These are phyloP conservation scores for Penicillium pancosmium DNA, from an alignment of 495 filamentous ascomycete genomes.

Conservation along the genomic window DNA sequence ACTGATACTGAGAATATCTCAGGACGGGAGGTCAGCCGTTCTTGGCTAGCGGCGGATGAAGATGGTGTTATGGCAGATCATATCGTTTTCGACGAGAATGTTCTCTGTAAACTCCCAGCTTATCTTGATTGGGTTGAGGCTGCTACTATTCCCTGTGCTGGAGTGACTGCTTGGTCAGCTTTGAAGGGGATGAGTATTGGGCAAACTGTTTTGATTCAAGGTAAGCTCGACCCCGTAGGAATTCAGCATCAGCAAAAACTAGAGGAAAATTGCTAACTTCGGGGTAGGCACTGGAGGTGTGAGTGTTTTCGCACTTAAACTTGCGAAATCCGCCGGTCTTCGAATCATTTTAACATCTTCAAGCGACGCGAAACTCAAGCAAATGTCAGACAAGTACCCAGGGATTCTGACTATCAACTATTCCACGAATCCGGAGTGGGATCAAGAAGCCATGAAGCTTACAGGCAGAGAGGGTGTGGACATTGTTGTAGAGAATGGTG, in stretches of 20 bases:
- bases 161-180: conserved; percentile 44
- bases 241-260: neutral
- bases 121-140: conserved; percentile 37
- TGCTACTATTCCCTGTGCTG: conserved; percentile 38
- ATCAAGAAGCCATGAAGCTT: conserved; percentile 35
- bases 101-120: conserved; percentile 29
- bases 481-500: conserved; percentile 43
- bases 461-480: conserved; percentile 43
- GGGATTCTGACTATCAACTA: conserved; percentile 40
- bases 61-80: conserved; percentile 42
- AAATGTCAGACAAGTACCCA: conserved; percentile 21
- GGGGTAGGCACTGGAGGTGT: conserved; percentile 40
- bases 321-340: conserved; percentile 35
- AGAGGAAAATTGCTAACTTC: neutral
- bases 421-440: conserved; percentile 31
- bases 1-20: conserved; percentile 35
- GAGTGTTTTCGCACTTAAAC: conserved; percentile 37
- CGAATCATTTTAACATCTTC: conserved; percentile 40
- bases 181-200: conserved; percentile 36
- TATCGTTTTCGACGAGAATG: conserved; percentile 36
- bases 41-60: conserved; percentile 40
- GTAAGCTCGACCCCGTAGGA: conserved; percentile 7
- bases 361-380: conserved; percentile 36
- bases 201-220: conserved; percentile 45
- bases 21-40: conserved; percentile 22